Conservation (phyloP, 306 rosid genomes). For the Casuarina glauca region DNA sequence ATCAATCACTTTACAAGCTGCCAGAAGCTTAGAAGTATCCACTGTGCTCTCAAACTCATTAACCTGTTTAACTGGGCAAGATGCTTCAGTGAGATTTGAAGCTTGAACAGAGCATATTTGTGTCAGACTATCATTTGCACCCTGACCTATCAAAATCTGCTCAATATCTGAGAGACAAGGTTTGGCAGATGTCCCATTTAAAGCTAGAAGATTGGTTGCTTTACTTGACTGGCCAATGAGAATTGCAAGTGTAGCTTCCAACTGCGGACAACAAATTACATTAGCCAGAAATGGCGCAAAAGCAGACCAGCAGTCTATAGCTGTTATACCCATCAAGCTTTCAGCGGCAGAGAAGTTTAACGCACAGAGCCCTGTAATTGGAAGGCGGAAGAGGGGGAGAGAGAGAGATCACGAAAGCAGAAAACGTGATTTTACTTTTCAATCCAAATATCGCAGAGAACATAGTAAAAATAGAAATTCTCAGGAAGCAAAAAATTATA, state of each 20-base stretch:
- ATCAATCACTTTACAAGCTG: constrained; percentile 78
- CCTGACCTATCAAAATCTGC: constrained; percentile 86
- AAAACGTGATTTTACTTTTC: not conserved
- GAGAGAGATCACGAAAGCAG: constrained; percentile 12
- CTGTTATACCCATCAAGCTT: constrained; percentile 71
- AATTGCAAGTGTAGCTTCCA: constrained; percentile 88
- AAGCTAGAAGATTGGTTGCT: constrained; percentile 62
- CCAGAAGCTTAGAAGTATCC: constrained; percentile 76
- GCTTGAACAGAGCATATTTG: constrained; percentile 69
- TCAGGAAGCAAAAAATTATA: constrained; percentile 7
- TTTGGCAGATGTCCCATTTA: constrained; percentile 61
- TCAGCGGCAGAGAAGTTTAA: constrained; percentile 76
- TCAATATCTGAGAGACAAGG: constrained; percentile 81
- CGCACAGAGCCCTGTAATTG: constrained; percentile 66
- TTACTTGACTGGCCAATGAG: constrained; percentile 90
- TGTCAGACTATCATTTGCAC: constrained; percentile 58
- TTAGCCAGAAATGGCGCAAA: constrained; percentile 88
- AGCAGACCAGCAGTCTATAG: constrained; percentile 81
- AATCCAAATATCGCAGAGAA: constrained; percentile 16
- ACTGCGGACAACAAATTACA: constrained; percentile 93
- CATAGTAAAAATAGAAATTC: constrained; percentile 6
- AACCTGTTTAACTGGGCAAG: constrained; percentile 74
- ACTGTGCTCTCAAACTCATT: constrained; percentile 62
- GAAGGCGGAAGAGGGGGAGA: constrained; percentile 5
- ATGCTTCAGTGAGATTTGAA: constrained; percentile 70